These are phyloP conservation scores for Pythium vanterpoolii DNA, from an alignment of 352 stramenopile species.

Conservation along the genomic window DNA sequence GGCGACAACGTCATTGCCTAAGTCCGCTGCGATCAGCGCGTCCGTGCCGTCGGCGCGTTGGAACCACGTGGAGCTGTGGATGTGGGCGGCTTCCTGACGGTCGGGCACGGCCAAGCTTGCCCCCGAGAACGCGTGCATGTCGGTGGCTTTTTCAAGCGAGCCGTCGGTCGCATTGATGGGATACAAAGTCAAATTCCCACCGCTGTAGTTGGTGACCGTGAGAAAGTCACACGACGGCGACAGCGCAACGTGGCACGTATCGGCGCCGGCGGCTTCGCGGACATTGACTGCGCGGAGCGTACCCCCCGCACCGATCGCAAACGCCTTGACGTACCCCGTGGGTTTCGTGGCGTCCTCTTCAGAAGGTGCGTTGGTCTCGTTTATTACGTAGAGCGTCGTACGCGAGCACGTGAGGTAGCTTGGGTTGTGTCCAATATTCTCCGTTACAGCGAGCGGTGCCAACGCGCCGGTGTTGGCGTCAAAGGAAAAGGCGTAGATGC, in stretches of 20 bases:
- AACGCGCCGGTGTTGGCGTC: slow-evolving; percentile 47
- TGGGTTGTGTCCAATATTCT: slow-evolving; percentile 62
- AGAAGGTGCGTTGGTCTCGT: slow-evolving; percentile 58
- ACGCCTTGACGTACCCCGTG: slow-evolving; percentile 61
- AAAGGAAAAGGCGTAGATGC: slow-evolving; percentile 67
- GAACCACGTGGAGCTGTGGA: slow-evolving; percentile 73
- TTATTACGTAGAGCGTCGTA: slow-evolving; percentile 57
- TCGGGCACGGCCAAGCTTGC: slow-evolving; percentile 45
- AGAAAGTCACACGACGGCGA: slow-evolving; percentile 47
- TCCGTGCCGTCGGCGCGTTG: slow-evolving; percentile 21
- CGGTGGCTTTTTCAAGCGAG: slow-evolving; percentile 36
- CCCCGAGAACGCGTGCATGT: slow-evolving; percentile 45
- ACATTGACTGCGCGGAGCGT: slow-evolving; percentile 41
- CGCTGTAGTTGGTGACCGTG: slow-evolving; percentile 71
- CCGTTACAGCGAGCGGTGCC: slow-evolving; percentile 39
- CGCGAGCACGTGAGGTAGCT: slow-evolving; percentile 52
- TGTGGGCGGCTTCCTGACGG: slow-evolving; percentile 69
- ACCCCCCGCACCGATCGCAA: slow-evolving; percentile 40
- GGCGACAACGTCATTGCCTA: slow-evolving; percentile 65
- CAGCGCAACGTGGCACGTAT: slow-evolving; percentile 62
- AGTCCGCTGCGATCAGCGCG: slow-evolving; percentile 49
- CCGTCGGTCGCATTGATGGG: slow-evolving; percentile 48
- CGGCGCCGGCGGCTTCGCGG: slow-evolving; percentile 52
- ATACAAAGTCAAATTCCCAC: slow-evolving; percentile 57
- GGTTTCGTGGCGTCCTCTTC: slow-evolving; percentile 21